A percentile compares a stretch with the other conserved stretches of the same genome.
These are phyloP conservation scores for Lentithecium fluviatile DNA, from an alignment of 495 filamentous ascomycete species.

Conservation along the genomic window DNA sequence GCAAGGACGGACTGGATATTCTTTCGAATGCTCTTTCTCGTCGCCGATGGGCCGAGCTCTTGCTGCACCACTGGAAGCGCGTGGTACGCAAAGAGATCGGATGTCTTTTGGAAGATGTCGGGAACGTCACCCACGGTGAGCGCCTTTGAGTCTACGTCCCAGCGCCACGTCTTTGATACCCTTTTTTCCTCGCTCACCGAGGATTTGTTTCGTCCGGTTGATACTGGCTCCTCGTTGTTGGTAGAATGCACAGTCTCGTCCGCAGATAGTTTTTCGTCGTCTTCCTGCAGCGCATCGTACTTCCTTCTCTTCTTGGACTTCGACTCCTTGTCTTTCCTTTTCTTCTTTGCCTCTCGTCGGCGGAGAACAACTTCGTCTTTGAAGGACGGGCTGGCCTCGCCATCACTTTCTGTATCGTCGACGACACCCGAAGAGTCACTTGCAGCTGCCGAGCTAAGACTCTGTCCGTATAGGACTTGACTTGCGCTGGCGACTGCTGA, in stretches of 20 bases:
- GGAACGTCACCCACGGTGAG: not conserved
- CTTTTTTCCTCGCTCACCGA: not conserved
- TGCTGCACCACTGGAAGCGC: constrained; percentile 9
- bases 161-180: constrained; percentile 11
- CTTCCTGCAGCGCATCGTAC: too few species aligned
- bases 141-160: not conserved
- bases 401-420: not conserved
- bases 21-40: not conserved
- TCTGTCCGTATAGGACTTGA: not conserved
- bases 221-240: not conserved
- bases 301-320: too few species aligned
- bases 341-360: too few species aligned
- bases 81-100: constrained; percentile 24
- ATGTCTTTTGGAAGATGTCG: not conserved
- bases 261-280: not conserved
- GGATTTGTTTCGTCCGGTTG: too few species aligned
- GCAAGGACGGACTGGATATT: constrained; percentile 5
- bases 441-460: not conserved
- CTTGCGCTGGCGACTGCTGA: constrained; percentile 5
- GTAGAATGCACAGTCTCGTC: not conserved
- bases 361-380: not conserved
- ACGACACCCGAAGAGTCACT: not conserved
- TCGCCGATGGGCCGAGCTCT: constrained; percentile 4
- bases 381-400: not conserved
- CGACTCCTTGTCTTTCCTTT: too few species aligned